Percentiles rank a stretch among this genome's conserved stretches.
Conservation (phyloP, 345 rosid genomes). For the Citrus reticulata region DNA sequence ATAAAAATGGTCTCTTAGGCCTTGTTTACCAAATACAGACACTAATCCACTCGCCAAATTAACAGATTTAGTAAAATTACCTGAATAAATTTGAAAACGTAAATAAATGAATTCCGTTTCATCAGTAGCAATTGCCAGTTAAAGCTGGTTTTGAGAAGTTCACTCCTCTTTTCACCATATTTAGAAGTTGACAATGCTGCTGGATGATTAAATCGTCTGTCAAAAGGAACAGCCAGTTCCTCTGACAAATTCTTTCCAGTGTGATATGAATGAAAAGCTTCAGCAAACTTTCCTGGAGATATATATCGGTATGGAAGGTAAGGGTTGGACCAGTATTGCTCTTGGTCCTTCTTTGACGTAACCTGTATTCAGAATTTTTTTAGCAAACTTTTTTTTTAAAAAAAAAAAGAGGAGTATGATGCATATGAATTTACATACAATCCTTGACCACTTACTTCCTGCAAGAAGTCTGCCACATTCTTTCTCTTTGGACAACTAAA, state of each 20-base stretch:
- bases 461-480: conserved; percentile 96
- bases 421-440: conserved; percentile 10
- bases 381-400: neutral
- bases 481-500: conserved; percentile 91
- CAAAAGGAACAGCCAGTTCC: conserved; percentile 70
- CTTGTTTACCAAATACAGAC: neutral
- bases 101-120: conserved; percentile 88
- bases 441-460: conserved; percentile 62
- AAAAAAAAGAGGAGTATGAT: neutral
- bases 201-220: conserved; percentile 83
- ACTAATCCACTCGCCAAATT: neutral
- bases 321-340: conserved; percentile 90
- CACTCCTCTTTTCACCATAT: conserved; percentile 62
- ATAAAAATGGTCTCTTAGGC: too few species aligned
- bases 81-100: conserved; percentile 95
- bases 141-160: conserved; percentile 71
- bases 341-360: conserved; percentile 85
- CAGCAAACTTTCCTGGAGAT: conserved; percentile 82
- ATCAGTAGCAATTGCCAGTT: conserved; percentile 88
- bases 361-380: conserved; percentile 47
- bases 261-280: conserved; percentile 61
- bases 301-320: conserved; percentile 72
- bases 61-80: conserved; percentile 27
- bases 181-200: conserved; percentile 82
- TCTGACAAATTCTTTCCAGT: conserved; percentile 57